Base-by-base conservation (phyloP, 306 rosid genomes). In the Abrus pulchellus region DNA sequence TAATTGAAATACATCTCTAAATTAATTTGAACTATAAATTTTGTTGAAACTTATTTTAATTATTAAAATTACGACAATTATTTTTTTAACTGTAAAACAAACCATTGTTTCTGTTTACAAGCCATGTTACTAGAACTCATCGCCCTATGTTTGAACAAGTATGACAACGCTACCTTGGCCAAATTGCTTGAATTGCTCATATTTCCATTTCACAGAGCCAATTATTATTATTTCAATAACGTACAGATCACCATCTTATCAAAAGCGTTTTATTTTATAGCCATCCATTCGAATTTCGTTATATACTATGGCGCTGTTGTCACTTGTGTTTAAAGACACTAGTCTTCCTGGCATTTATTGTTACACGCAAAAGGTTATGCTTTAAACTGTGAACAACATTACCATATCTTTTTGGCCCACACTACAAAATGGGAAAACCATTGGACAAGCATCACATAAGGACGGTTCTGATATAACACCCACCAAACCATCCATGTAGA, bases 61-160 rank as follows among this genome's bases (percentile, higher is more conserved):
- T 20, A 20, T 20, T 20, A 20, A 20, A 20, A 20, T 20, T 20
- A 20, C 20, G 20, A 20, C 20, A 20, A 20, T 20, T 20, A 20
- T 20, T 20, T 20, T 20, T 20, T 20, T 20, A 20, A 20, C 20
- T 20, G 20, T 20, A 20, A 20, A 20, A 20, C 20, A 20, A 20
- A 20, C 20, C 20, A 20, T 20, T 53, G n/a, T 57, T 56, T 41
- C 6, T 50, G 2, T 40, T 76, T 34, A 5, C 52, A 38, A 54
- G n/a, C 5, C 14, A n/a, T 63, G 10, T 65, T n/a, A 65, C 33
- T 65, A 65, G 9, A 1, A 50, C n/a, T 59, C 56, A 9, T 74
- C 45, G 4, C 79, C 4, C 59, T 66, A 4, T 60, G 52, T 80
- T 61, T 69, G 82, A 76, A 61, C 74, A 74, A 48, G 57, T 6